phyloP scores from a whole-genome alignment of 768 basidiomycete genomes.

The Tylopilus sp. region DNA sequence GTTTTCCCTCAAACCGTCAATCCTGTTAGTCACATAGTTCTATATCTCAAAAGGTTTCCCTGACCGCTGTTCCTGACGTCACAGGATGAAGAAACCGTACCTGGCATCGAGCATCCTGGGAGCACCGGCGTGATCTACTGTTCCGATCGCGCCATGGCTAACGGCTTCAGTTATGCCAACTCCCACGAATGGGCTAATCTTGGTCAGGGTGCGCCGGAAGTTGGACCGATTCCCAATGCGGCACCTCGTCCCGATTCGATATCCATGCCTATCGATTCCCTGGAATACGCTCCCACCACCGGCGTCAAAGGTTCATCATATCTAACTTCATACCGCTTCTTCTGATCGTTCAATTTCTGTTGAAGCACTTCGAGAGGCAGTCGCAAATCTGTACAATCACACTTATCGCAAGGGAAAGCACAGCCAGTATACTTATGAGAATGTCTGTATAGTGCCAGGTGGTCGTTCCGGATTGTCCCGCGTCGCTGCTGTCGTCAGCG shows the following conservation, averaged over 20 bases:
- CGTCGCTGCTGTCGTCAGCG: constrained; percentile 87
- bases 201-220: constrained; percentile 91
- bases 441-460: constrained; percentile 93
- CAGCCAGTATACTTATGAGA: constrained; percentile 88
- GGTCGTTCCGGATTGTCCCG: constrained; percentile 88
- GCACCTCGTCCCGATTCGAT: constrained; percentile 63
- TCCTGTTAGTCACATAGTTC: constrained; percentile 42
- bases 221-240: constrained; percentile 78
- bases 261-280: constrained; percentile 61
- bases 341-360: constrained; percentile 3
- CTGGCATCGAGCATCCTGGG: constrained; percentile 79
- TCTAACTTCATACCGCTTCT: neutral
- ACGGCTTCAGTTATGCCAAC: constrained; percentile 80
- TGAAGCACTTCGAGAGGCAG: constrained; percentile 78
- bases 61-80: constrained; percentile 4
- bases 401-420: constrained; percentile 79
- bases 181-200: constrained; percentile 84
- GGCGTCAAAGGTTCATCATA: constrained; percentile 68
- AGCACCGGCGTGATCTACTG: constrained; percentile 75
- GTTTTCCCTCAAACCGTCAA: constrained; percentile 67
- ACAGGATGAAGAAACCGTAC: constrained; percentile 85
- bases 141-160: constrained; percentile 91
- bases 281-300: constrained; percentile 92
- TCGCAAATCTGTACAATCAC: constrained; percentile 85
- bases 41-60: neutral